Percentiles rank a stretch among this genome's conserved stretches.
These are phyloP conservation scores for Lagerstroemia fauriei DNA, from an alignment of 441 rosid species.

Conservation along the genomic window DNA sequence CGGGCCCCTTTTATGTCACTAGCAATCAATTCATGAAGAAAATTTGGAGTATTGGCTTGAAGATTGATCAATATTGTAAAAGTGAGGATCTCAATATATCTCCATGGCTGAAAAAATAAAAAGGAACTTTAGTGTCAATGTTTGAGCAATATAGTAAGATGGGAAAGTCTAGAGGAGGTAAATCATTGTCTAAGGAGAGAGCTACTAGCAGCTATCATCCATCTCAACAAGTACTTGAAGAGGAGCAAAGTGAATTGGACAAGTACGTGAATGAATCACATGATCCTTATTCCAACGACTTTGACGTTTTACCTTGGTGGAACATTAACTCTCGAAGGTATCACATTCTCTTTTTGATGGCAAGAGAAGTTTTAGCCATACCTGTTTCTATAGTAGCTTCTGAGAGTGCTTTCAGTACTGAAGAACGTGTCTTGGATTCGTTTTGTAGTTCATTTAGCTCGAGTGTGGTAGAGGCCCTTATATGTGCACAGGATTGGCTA, in stretches of 20 bases:
- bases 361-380: background rate
- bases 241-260: background rate
- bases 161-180: background rate
- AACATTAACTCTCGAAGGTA: background rate
- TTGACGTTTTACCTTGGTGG: constrained; percentile 7
- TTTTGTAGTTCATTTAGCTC: background rate
- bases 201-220: background rate
- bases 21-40: constrained; percentile 12
- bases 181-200: background rate
- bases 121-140: background rate
- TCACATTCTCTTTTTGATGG: background rate
- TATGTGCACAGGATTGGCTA: constrained; percentile 10
- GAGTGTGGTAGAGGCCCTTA: background rate
- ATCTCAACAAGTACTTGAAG: background rate
- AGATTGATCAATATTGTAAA: background rate
- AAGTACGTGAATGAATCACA: background rate
- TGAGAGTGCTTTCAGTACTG: constrained; percentile 4
- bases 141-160: background rate
- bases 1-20: background rate
- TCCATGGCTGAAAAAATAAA: constrained; percentile 4
- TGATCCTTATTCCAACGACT: background rate
- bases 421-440: background rate
- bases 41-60: background rate
- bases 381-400: background rate
- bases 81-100: background rate